Base-by-base conservation (phyloP, 352 stramenopile genomes). In the Globisporangium uncinulatum region DNA sequence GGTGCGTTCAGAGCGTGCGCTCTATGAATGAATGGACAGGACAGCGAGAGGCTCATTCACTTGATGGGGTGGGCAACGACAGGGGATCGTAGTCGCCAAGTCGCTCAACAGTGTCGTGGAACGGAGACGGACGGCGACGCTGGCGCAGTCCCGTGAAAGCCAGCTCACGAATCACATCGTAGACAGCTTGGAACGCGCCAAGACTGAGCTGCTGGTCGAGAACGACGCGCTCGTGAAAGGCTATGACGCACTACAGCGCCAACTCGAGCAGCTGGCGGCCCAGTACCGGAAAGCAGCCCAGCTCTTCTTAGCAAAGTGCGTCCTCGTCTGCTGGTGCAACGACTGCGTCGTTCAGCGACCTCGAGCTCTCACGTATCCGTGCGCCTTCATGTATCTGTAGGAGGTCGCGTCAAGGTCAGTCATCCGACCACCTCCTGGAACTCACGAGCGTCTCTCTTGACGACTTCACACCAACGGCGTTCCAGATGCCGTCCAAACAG, bases 221-320 rank as follows among this genome's bases (percentile, higher is more conserved):
- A 89, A 89, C 46, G 77, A 87, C 41, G 62, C 66, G n/a, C 59
- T 92, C 15, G 63, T 68, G 9, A 83, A 67, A 19, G 81, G 64
- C 21, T 89, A 86, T 43, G 68, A 86, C 24, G 56, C 62, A 7
- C 59, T 92, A 20, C 79, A 89, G 41, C 67, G 74, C 2, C 69
- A 82, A 15, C 60, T 92, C 19, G 75, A 88, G 62, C 72, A 71
- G n/a, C 57, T 92, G 6, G 83, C 71, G 31, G 66, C 72, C 3
- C 79, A 88, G 59, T 89, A 89, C 68, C 86, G 86, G 59, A 89
- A 88, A 36, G 67, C 79, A 6, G 73, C 87, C 31, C 69, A 76
- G 53, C 69, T 89, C 14, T 91, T 91, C 51, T 65, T 91, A 36
- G 74, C 78, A 9, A 80, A 91, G 78, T 86, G 70, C 49, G 80